Conservation (phyloP, 169 alveolate genomes). For the Cryptosporidium tyzzeri region DNA sequence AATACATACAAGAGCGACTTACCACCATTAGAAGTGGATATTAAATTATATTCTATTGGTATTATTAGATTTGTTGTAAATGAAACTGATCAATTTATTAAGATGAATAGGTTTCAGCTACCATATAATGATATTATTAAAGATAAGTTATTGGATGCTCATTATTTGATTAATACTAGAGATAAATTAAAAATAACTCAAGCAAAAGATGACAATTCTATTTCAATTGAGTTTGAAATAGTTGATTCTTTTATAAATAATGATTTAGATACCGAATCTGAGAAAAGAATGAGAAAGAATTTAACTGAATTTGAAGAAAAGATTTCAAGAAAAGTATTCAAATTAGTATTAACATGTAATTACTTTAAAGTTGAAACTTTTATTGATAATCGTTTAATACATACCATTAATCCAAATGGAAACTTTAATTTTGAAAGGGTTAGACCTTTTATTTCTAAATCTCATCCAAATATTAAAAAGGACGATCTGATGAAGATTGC, state of each 20-base stretch:
- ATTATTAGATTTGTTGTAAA: constrained; percentile 21
- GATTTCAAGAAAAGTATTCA: neutral
- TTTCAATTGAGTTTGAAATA: constrained; percentile 14
- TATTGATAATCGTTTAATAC: constrained; percentile 13
- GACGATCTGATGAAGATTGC: constrained; percentile 38
- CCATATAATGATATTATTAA: constrained; percentile 37
- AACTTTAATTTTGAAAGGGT: constrained; percentile 65
- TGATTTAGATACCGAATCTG: neutral
- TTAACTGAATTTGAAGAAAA: neutral
- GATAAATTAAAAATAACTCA: constrained; percentile 4
- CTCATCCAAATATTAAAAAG: constrained; percentile 13
- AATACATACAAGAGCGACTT: constrained; percentile 27
- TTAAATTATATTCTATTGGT: constrained; percentile 53
- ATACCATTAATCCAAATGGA: constrained; percentile 43
- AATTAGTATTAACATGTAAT: constrained; percentile 1
- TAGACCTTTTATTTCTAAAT: constrained; percentile 52
- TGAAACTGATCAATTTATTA: constrained; percentile 48
- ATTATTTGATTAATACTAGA: constrained; percentile 16
- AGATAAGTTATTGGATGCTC: constrained; percentile 31
- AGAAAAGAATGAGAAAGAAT: neutral
- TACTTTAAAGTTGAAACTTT: constrained; percentile 57
- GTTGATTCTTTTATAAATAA: neutral
- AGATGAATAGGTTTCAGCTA: constrained; percentile 24
- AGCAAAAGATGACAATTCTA: constrained; percentile 4
- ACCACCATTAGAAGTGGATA: constrained; percentile 34